Evolutionary conservation across 257 asterid genomes (phyloP), one percentile per base, ranked within the genome.

Genomic region (Prunella vulgaris): DNA sequence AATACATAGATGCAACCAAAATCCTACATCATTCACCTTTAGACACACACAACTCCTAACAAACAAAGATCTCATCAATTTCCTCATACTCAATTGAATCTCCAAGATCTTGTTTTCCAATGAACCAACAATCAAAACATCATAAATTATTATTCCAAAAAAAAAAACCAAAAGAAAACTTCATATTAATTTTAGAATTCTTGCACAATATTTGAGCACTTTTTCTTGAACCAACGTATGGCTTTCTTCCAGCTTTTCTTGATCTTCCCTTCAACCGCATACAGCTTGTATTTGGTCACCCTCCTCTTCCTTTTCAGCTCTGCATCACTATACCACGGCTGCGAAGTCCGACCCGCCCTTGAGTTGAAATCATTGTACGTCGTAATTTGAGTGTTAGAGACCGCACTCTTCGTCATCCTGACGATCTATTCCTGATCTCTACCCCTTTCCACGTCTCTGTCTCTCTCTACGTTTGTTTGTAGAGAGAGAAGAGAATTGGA

Each of bases 231-330:
- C 96, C 91, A 89, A 74, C 90, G 80, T 9, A 84, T 14, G 1
- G 95, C 81, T 13, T 81, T 80, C 60, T 76, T 79, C 49, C 79
- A 71, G 18, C 84, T 81, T 21, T 59, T 71, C 84, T 89, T 91
- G 25, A 87, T 72, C 75, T 89, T 84, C 18, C 93, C 90, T 78
- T 91, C 95, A 5, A 84, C 73, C 2, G 95, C 75, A 70, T 87
- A 91, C 44, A 81, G 27, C 40, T 87, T 89, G 75, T 91, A 91
- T 60, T 75, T 80, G 24, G 84, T 82, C 3, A 88, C 75, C 71
- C 97, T 85, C 68, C 74, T 91, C 68, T 73, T 84, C 25, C 93
- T 81, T 33, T 84, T 84, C 18, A 85, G 6, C 80, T 91, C 95
- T 2, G 76, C 84, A 10, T 69, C 48, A 2, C 75, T 77, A 27